Percentiles rank a stretch among this genome's conserved stretches.
Conservation (phyloP, 2,329 filamentous ascomycete genomes). For the Metarhizium sp. region DNA sequence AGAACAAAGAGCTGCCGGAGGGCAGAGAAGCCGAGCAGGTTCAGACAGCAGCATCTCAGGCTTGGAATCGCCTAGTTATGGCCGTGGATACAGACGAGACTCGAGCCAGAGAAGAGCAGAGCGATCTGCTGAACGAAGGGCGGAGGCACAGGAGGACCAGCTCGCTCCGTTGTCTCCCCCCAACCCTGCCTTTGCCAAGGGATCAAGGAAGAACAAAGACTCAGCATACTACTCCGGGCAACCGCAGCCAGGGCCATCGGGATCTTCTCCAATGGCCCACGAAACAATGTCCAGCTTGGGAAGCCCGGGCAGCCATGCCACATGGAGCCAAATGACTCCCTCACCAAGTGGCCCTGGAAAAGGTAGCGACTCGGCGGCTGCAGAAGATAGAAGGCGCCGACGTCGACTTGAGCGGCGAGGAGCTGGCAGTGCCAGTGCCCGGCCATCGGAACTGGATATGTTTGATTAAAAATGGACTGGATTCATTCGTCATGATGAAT, state of each 20-base stretch:
- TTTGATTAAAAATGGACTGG: slow-evolving; percentile 19
- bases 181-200: slow-evolving; percentile 45
- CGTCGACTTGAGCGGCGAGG: slow-evolving; percentile 45
- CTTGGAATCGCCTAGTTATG: slow-evolving; percentile 38
- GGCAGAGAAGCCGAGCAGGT: slow-evolving; percentile 33
- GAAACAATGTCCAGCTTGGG: slow-evolving; percentile 38
- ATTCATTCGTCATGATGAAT: neutral
- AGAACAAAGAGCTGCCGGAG: slow-evolving; percentile 38
- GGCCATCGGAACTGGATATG: slow-evolving; percentile 26
- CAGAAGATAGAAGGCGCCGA: slow-evolving; percentile 44
- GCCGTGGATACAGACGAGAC: slow-evolving; percentile 43
- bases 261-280: slow-evolving; percentile 26
- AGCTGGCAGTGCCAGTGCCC: slow-evolving; percentile 26
- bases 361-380: slow-evolving; percentile 23
- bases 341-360: slow-evolving; percentile 32
- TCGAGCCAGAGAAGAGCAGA: slow-evolving; percentile 38
- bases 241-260: slow-evolving; percentile 30
- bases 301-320: slow-evolving; percentile 40
- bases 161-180: slow-evolving; percentile 43
- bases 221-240: slow-evolving; percentile 53
- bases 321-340: slow-evolving; percentile 44
- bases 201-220: slow-evolving; percentile 42
- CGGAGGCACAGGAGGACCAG: slow-evolving; percentile 31
- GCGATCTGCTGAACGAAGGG: slow-evolving; percentile 33
- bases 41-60: slow-evolving; percentile 49